Conservation (phyloP, 2,329 filamentous ascomycete genomes). For the Calcarisporium arbuscula region DNA sequence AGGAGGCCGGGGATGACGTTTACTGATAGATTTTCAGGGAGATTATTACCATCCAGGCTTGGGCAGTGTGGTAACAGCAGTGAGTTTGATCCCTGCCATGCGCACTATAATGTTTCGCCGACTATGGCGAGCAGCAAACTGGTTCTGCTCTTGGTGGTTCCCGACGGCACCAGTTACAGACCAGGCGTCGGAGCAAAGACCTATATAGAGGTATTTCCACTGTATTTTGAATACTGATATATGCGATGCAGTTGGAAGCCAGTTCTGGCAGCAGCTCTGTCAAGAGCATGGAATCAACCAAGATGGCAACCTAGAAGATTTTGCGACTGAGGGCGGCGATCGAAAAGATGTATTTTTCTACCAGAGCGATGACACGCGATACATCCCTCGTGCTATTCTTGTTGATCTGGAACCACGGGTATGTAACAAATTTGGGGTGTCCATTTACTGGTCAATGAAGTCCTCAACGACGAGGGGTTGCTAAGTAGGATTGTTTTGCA, state of each 20-base stretch:
- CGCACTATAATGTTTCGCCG: background rate
- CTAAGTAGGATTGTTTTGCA: slow-evolving; percentile 13
- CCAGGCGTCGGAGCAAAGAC: too few species aligned
- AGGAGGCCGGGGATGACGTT: slow-evolving; percentile 3
- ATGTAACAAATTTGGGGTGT: slow-evolving; percentile 13
- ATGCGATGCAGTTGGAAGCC: slow-evolving; percentile 76
- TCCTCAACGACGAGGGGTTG: background rate
- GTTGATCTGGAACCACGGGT: slow-evolving; percentile 91
- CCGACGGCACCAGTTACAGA: slow-evolving; percentile 3
- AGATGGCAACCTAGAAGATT: slow-evolving; percentile 94
- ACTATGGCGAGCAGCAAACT: background rate
- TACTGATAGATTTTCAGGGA: slow-evolving; percentile 53
- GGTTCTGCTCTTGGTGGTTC: background rate
- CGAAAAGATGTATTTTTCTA: slow-evolving; percentile 99
- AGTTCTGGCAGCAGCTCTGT: slow-evolving; percentile 99
- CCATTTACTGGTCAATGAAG: background rate
- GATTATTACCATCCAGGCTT: slow-evolving; percentile 98
- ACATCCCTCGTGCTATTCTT: slow-evolving; percentile 92
- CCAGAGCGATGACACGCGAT: slow-evolving; percentile 96
- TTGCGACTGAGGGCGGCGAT: slow-evolving; percentile 95
- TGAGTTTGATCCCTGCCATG: slow-evolving; percentile 44
- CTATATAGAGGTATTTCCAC: too few species aligned
- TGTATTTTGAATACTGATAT: slow-evolving; percentile 9
- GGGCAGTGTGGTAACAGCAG: slow-evolving; percentile 99
- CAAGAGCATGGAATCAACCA: slow-evolving; percentile 97